A percentile compares a stretch with the other conserved stretches of the same genome.
Conservation (phyloP, 2,329 filamentous ascomycete species). For the Beauveria asiatica region DNA sequence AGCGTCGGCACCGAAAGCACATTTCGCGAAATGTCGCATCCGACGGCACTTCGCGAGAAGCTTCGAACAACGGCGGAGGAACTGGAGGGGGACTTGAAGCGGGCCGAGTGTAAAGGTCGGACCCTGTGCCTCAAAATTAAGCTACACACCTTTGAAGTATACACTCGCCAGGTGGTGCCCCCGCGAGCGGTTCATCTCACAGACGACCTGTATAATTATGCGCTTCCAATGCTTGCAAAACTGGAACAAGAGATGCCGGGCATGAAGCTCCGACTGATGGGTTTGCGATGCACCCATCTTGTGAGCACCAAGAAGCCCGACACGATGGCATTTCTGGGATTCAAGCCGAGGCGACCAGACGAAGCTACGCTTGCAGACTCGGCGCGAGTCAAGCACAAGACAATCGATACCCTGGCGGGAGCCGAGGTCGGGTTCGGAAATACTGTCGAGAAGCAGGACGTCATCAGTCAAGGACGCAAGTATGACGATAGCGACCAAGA, state of each 20-base stretch:
- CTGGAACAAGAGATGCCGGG: conserved; percentile 74
- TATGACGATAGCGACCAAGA: conserved; percentile 24
- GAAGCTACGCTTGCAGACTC: background rate
- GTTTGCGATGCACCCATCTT: conserved; percentile 78
- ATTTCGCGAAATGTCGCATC: conserved; percentile 70
- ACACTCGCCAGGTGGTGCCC: conserved; percentile 70
- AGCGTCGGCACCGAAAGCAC: conserved; percentile 91
- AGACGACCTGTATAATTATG: conserved; percentile 74
- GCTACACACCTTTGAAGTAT: conserved; percentile 85
- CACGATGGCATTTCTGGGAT: conserved; percentile 70
- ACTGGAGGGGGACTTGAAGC: conserved; percentile 73
- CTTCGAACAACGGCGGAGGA: conserved; percentile 75
- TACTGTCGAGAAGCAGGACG: background rate
- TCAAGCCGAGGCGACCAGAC: conserved; percentile 29
- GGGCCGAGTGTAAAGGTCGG: conserved; percentile 77
- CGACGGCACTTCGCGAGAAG: conserved; percentile 62
- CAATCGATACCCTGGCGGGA: conserved; percentile 8
- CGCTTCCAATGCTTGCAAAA: conserved; percentile 75
- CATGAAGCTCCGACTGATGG: conserved; percentile 78
- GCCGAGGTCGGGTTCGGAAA: conserved; percentile 1
- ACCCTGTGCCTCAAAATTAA: conserved; percentile 91
- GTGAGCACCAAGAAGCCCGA: conserved; percentile 77
- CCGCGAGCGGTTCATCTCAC: conserved; percentile 64
- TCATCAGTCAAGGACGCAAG: background rate
- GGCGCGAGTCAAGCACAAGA: background rate